Base-by-base conservation (phyloP, 441 rosid genomes). In the Breynia disticha region DNA sequence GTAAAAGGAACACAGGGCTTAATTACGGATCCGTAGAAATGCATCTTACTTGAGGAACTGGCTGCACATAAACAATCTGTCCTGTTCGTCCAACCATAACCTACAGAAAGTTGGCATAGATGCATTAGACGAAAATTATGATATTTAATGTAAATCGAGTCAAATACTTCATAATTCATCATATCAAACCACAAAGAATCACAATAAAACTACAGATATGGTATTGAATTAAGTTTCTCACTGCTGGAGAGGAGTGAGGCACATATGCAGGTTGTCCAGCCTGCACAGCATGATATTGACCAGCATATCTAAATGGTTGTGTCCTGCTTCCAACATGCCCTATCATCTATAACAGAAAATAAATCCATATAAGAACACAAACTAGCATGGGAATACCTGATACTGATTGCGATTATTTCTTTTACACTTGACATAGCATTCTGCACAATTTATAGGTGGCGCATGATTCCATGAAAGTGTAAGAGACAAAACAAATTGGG, bases 11-110 rank as follows among this genome's bases (percentile, higher is more conserved):
- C 55, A 43, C 19, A 58, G 24, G 16, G 51, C 56, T 56, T 49
- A 61, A 63, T 52, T 49, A 46, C 56, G 16, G 35, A 46, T 22
- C 24, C 35, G 41, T 28, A 28, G 60, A 16, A 46, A 35, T 35
- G 56, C 28, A 66, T 70, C 85, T 76, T 77, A 87, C 95, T 68
- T 81, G 86, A 59, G 85, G 50, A 74, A 84, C 74, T 62, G 97
- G 88, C 57, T 83, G 86, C 73, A 81, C 28, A 63, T 72, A 83
- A 19, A 83, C 65, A 59, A 79, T 73, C 73, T 83, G 96, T 51
- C 87, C 87, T 20, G 77, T 13, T 55, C 82, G 83, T 59, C 81
- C 82, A 66, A 73, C 75, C 87, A 83, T 65, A 56, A 84, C 82
- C 97, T 90, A 67, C 7, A 54, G 59, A 69, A 57, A 50, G n/a